Evolutionary conservation across 495 filamentous ascomycete genomes (phyloP), one percentile per base, ranked within the genome.

Genomic region (Penicillium herquei): DNA sequence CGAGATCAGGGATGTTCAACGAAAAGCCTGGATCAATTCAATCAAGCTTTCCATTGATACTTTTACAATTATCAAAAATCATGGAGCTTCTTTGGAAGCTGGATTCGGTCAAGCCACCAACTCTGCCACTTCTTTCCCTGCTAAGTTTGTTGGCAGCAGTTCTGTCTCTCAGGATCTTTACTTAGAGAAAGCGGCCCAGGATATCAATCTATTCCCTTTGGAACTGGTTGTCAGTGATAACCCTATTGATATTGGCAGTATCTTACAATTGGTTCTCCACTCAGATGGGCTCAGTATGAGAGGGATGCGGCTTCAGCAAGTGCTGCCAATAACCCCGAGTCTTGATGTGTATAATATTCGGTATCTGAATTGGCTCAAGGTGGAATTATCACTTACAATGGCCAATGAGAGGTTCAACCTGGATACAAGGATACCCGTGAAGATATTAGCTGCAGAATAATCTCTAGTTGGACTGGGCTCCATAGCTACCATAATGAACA

Each of bases 321-420:
- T 46, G 3, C n/a, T 14, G 11, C 18, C 43, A 32, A 32, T 46
- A 16, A 46, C 43, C 3, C 43, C 43, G 13, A 46, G 43, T 32
- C 16, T 46, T 46, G 43, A 46, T 46, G 43, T 46, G 8, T 46
- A 46, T 33, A 46, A 46, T 14, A 8, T 46, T 46, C 43, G 43
- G 30, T 6, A 31, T 3, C 13, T 46, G 21, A 46, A 46, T 26
- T 46, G 43, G 43, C 43, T 46, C 0, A 30, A 32, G 6, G 26
- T 46, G 4, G 43, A 46, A 2, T 4, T 46, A 12, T 46, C 43
- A n/a, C 21, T 46, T n/a, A 46, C 43, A 13, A 26, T 46, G 43
- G 43, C 21, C 7, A 26, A 46, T 0, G 43, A 46, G 43, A 46
- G 13, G 26, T 46, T 32, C 16, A 9, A 31, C 4, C 14, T 46